Base-by-base conservation (phyloP, 2,329 filamentous ascomycete genomes). In the Alternaria rosae region DNA sequence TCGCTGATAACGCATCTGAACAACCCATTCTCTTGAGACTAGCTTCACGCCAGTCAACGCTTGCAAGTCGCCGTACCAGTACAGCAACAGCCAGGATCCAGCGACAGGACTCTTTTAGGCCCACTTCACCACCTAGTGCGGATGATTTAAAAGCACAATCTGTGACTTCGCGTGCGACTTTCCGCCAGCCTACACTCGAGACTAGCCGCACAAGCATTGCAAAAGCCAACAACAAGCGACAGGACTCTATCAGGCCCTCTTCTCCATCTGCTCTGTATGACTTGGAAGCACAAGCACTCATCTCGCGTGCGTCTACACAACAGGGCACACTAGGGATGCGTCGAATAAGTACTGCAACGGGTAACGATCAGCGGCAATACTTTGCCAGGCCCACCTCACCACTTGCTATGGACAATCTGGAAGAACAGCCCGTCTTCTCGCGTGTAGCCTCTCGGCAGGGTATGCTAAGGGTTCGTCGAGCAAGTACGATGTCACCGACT, bases 391-490 rank as follows among this genome's bases (percentile, higher is more conserved):
- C 43, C 23, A 26, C 43, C 2, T 45, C 43, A 26, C 21, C 57
- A n/a, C 45, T 61, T 21, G 60, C 64, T 54, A 43, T 26, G 26
- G 41, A 67, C 28, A 55, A 67, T 47, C 9, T 38, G 15, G n/a
- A 38, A 38, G 35, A 38, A 38, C 15, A 38, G 35, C 35, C 35
- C 35, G 35, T 38, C 15, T 38, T 38, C 35, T 38, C 35, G 15
- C 35, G 35, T 38, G 35, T n/a, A 38, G n/a, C 35, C 6, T 38
- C 35, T 38, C 35, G 35, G n/a, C 35, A 38, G 35, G 35, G 0
- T 38, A 38, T n/a, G 35, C 35, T 38, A 17, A 6, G 9, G 35
- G 5, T 10, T 38, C 35, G 15, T 17, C 35, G 35, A 38, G 17
- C 35, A 38, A 38, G 35, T 17, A 38, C 35, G 35, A 38, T 38